phyloP scores from a whole-genome alignment of 441 rosid genomes.

The Gossypium gossypioides region DNA sequence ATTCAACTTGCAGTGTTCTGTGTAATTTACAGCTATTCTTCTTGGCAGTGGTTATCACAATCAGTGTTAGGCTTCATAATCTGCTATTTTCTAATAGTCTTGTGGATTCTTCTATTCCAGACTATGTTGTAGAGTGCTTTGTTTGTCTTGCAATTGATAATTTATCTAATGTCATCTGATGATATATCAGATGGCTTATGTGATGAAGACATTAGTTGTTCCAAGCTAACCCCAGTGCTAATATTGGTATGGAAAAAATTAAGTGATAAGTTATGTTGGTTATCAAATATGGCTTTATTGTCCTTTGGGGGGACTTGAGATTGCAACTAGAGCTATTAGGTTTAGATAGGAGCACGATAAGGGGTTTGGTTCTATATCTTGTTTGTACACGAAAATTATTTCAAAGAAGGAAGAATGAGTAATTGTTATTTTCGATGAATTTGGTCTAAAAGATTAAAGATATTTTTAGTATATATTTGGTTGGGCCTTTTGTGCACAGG shows the following conservation, averaged over 20 bases:
- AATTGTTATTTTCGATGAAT: not conserved
- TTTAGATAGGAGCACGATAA: not conserved
- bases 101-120: not conserved
- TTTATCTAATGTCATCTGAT: not conserved
- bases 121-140: not conserved
- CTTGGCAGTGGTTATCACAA: slow-evolving; percentile 17
- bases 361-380: not conserved
- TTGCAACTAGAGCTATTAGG: not conserved
- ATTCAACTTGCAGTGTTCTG: slow-evolving; percentile 15
- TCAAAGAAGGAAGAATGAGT: not conserved
- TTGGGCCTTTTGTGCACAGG: not conserved
- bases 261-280: not conserved
- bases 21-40: slow-evolving; percentile 18
- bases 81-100: not conserved
- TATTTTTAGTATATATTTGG: not conserved
- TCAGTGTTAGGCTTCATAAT: not conserved
- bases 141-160: not conserved
- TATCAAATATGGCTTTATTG: not conserved
- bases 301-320: not conserved
- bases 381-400: not conserved
- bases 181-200: not conserved
- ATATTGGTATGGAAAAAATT: not conserved
- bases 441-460: not conserved
- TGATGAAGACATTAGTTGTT: not conserved
- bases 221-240: not conserved